Evolutionary conservation across 495 filamentous ascomycete genomes (phyloP).

Genomic region (Aspergillus sclerotioniger): DNA sequence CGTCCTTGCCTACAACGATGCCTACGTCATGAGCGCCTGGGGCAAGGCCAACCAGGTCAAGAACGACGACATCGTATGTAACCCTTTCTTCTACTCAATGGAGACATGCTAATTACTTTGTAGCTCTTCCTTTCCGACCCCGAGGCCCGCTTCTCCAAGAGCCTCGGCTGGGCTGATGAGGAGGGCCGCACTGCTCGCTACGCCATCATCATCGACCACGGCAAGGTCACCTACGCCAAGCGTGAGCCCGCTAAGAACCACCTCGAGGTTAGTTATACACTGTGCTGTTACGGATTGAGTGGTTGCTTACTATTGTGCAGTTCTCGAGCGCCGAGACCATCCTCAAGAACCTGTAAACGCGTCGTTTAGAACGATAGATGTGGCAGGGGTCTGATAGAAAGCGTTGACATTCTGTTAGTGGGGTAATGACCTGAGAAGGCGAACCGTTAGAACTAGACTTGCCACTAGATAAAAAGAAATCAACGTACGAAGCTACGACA

Average conservation of each 20-base stretch:
- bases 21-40: slow-evolving; percentile 93
- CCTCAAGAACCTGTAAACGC: slow-evolving; percentile 60
- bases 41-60: slow-evolving; percentile 87
- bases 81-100: not conserved
- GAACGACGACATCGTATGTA: slow-evolving; percentile 71
- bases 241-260: slow-evolving; percentile 69
- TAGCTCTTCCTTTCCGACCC: slow-evolving; percentile 86
- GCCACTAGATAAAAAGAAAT: slow-evolving; percentile 21
- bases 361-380: slow-evolving; percentile 10
- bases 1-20: slow-evolving; percentile 87
- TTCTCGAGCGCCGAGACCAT: slow-evolving; percentile 71
- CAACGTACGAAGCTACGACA: slow-evolving; percentile 29
- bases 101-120: slow-evolving; percentile 11
- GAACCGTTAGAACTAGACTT: slow-evolving; percentile 23
- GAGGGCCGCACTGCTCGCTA: slow-evolving; percentile 76
- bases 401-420: slow-evolving; percentile 15
- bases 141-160: slow-evolving; percentile 73
- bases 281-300: not conserved
- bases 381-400: slow-evolving; percentile 18
- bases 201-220: slow-evolving; percentile 84
- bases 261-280: slow-evolving; percentile 46
- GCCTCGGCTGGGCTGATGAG: slow-evolving; percentile 76
- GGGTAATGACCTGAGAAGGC: slow-evolving; percentile 20
- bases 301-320: slow-evolving; percentile 31
- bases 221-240: slow-evolving; percentile 85